Percentiles rank a stretch among this genome's conserved stretches.
These are phyloP conservation scores for Datisca glomerata DNA, from an alignment of 306 rosid species.

Conservation along the genomic window DNA sequence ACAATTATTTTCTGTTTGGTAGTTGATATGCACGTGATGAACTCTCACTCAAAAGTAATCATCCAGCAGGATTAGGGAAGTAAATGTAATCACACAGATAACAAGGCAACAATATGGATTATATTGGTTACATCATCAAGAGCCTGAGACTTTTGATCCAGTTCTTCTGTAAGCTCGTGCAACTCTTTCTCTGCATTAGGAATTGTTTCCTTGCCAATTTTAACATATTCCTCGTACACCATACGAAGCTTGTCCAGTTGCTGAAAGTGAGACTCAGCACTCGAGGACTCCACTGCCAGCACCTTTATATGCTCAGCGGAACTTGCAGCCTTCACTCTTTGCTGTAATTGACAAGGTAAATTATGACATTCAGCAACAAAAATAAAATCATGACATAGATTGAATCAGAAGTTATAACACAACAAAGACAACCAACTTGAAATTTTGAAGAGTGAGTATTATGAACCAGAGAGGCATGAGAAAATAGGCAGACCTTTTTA, in stretches of 20 bases:
- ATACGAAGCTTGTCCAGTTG: slow-evolving; percentile 84
- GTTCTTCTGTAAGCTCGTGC: slow-evolving; percentile 43
- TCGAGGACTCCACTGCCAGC: slow-evolving; percentile 58
- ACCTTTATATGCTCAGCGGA: slow-evolving; percentile 72
- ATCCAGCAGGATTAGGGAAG: background rate
- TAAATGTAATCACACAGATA: background rate
- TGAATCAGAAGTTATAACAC: background rate
- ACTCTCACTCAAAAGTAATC: no score
- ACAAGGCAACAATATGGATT: background rate
- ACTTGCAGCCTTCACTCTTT: slow-evolving; percentile 74
- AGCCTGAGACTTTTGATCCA: slow-evolving; percentile 60
- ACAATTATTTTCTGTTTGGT: no score
- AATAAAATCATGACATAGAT: background rate
- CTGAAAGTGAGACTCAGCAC: slow-evolving; percentile 65
- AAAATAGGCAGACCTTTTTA: slow-evolving; percentile 54
- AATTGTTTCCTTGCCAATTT: slow-evolving; percentile 60
- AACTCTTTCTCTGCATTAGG: slow-evolving; percentile 72
- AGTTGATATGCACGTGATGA: no score
- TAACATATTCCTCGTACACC: slow-evolving; percentile 75
- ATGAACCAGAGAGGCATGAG: background rate
- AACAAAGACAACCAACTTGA: background rate
- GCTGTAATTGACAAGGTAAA: slow-evolving; percentile 41
- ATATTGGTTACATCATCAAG: slow-evolving; percentile 65
- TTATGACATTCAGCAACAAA: slow-evolving; percentile 17
- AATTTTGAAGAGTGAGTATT: no score